A percentile compares a stretch with the other conserved stretches of the same genome.
Evolutionary conservation across 2,329 filamentous ascomycete genomes (phyloP).

Genomic region (Pseudocercospora cruenta): DNA sequence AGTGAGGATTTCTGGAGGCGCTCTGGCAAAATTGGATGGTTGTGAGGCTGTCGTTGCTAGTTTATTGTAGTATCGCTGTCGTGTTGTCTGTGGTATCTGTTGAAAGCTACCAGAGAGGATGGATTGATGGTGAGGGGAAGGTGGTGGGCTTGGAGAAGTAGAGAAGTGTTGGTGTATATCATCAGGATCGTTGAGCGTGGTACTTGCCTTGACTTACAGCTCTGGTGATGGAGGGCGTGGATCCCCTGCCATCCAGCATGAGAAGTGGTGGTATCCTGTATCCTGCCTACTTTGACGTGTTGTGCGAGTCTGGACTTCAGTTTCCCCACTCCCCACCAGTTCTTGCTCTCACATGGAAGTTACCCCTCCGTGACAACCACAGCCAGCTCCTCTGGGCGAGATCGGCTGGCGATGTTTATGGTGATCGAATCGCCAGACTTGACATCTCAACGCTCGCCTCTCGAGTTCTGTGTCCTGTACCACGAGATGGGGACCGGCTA

Average conservation of each 20-base stretch:
- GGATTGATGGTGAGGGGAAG: neutral
- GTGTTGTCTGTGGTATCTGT: neutral
- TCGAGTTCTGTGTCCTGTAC: neutral
- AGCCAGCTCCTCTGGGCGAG: neutral
- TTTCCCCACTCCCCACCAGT: neutral
- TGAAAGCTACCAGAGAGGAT: neutral
- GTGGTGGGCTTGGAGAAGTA: neutral
- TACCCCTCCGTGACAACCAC: neutral
- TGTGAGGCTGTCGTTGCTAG: neutral
- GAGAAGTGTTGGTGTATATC: too few relatives aligned
- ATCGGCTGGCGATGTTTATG: neutral
- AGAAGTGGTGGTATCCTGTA: neutral
- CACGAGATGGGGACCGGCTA: neutral
- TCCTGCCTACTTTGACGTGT: neutral
- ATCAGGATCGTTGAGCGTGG: neutral
- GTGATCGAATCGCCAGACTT: too few relatives aligned
- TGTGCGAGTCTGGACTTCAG: neutral
- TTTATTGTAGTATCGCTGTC: neutral
- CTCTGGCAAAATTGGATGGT: slow-evolving; percentile 2
- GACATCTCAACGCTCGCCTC: too few relatives aligned
- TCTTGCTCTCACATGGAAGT: neutral
- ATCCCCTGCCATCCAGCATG: too few relatives aligned
- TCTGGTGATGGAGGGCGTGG: neutral
- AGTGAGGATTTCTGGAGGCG: slow-evolving; percentile 5
- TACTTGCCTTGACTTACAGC: neutral